These are phyloP conservation scores for Geoglossum cookeanum DNA, from an alignment of 2,329 filamentous ascomycete species.

Conservation along the genomic window DNA sequence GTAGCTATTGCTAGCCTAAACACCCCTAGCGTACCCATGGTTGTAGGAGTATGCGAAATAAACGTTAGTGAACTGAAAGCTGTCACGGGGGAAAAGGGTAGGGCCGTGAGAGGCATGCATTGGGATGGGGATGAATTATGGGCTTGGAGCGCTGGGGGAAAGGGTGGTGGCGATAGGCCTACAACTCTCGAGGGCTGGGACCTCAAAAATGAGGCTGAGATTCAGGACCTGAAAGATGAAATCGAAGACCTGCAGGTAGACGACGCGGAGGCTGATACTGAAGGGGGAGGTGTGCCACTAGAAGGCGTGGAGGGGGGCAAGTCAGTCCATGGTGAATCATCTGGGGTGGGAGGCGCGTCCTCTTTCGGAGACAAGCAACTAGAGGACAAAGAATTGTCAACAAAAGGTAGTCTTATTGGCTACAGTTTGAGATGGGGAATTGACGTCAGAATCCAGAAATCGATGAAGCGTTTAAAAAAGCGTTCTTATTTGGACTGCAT, in stretches of 20 bases:
- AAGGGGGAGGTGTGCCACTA: slow-evolving; percentile 27
- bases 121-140: slow-evolving; percentile 54
- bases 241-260: slow-evolving; percentile 14
- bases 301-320: slow-evolving; percentile 9
- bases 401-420: slow-evolving; percentile 26
- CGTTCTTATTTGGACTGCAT: slow-evolving; percentile 43
- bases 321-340: slow-evolving; percentile 9
- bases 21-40: slow-evolving; percentile 39
- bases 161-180: slow-evolving; percentile 32
- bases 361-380: slow-evolving; percentile 14
- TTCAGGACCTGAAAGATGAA: slow-evolving; percentile 10
- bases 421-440: slow-evolving; percentile 4
- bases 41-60: slow-evolving; percentile 44
- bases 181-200: slow-evolving; percentile 34
- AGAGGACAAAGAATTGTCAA: slow-evolving; percentile 30
- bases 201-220: slow-evolving; percentile 13
- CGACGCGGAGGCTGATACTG: slow-evolving; percentile 21
- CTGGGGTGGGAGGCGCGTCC: slow-evolving; percentile 9
- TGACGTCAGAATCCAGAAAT: slow-evolving; percentile 31
- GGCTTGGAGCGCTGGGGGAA: slow-evolving; percentile 37
- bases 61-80: slow-evolving; percentile 35
- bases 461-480: slow-evolving; percentile 43
- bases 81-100: slow-evolving; percentile 41
- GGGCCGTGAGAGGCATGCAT: slow-evolving; percentile 45
- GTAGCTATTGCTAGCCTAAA: slow-evolving; percentile 44